Evolutionary conservation across 495 filamentous ascomycete genomes (phyloP), one percentile per base, ranked within the genome.

Genomic region (Xanthoparmelia taractica): DNA sequence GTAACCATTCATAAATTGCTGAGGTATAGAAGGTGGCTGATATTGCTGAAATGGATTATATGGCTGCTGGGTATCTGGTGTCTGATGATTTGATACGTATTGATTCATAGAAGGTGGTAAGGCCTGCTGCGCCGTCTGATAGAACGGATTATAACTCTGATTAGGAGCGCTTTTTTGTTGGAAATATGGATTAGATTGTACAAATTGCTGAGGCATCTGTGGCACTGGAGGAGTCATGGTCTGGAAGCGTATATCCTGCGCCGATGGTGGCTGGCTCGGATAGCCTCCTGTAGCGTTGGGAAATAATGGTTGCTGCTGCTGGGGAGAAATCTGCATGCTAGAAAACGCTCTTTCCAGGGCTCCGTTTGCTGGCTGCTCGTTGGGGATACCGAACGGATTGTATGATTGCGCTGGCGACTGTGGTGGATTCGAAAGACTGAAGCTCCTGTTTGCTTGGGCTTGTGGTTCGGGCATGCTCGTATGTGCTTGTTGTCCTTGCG

Each of bases 251-350:
- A 76, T 55, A 63, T 83, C 80, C 29, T 73, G 71, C 62, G 73
- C 69, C 55, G 72, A 76, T 31, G 78, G 77, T 48, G 84, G 84
- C 37, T 81, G 78, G 43, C 75, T 78, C 25, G 84, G 81, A 67
- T 88, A 80, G 38, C 91, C 91, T 12, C 92, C 92, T 10, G 91
- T 95, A 29, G 87, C 86, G 73, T 96, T 84, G 0, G 91, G 90
- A 70, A 93, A 94, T 37, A 96, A 78, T 20, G 87, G 84, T 66
- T 85, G 85, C 66, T 82, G 82, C 48, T 52, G 48, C 27, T 52
- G 48, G 3, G 25, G 48, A 2, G 85, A 81, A 23, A 93, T 74
- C n/a, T 86, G 82, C 69, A 93, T 77, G 63, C 82, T 83, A 72
- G 90, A 87, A 70, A 93, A 86, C 8, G 89, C 85, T 60, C 82